Evolutionary conservation across 768 basidiomycete genomes (phyloP), one percentile per base, ranked within the genome.

Genomic region (Cyclocybe cylindracea): DNA sequence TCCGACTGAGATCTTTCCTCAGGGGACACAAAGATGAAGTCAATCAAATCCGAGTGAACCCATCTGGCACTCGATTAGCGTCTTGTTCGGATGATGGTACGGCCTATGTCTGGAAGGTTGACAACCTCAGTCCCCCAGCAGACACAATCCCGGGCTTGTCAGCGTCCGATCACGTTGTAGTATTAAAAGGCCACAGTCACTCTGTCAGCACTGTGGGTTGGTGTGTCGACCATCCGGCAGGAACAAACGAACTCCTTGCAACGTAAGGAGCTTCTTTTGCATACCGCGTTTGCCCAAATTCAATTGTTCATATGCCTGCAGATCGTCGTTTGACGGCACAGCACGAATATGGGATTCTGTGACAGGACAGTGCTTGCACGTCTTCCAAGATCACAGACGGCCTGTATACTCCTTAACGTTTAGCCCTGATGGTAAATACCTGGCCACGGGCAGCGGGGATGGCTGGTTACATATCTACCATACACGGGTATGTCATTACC

Each of bases 61-160:
- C 80, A 11, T 71, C 78, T n/a, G 72, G 79, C 35, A 89, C 86
- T 31, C 78, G 80, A 38, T 63, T 94, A 39, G 89, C 89, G 10
- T 88, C 89, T 5, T 91, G 89, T 65, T 90, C 91, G 1, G 91
- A 94, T 61, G 91, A 94, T 56, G 72, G 73, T 56, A 90, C 89
- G 0, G 85, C 87, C 14, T 83, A 87, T 35, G 78, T 93, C 59
- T 94, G 90, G 90, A 77, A 80, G 48, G 69, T 89, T 44, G 80
- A 80, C 46, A 74, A 76, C 44, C 58, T 82, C 16, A 65, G 68
- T 8, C 56, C 62, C 36, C 60, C 69, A 7, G 55, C 60, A 19
- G 76, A 79, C 32, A 60, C 63, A 44, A 76, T 78, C 48, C 78
- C 76, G 7, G 79, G 76, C 5, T 55, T 78, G 34, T 62, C 67